phyloP scores from a whole-genome alignment of 768 basidiomycete species.

The Xerocomellus intermedius region DNA sequence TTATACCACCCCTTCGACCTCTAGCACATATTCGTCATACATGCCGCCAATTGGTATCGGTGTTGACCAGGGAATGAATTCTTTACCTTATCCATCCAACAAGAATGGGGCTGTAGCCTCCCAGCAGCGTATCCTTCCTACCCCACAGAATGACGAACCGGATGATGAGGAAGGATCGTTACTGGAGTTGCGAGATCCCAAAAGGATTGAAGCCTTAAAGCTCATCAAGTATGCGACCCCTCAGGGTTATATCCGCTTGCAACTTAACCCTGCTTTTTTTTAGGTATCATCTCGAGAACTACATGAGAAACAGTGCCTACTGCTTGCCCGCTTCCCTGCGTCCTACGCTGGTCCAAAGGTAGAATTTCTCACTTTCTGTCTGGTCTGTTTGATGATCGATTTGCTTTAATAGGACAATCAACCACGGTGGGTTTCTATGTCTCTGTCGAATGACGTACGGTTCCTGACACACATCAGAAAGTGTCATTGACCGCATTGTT shows the following conservation, averaged over 20 bases:
- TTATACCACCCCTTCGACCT: slow-evolving; percentile 41
- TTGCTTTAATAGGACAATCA: slow-evolving; percentile 58
- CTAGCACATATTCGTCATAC: slow-evolving; percentile 42
- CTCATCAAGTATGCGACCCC: slow-evolving; percentile 61
- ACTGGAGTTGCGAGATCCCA: slow-evolving; percentile 50
- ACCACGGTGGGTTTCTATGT: slow-evolving; percentile 61
- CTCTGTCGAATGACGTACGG: background rate
- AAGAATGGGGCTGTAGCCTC: slow-evolving; percentile 25
- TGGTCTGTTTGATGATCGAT: slow-evolving; percentile 1
- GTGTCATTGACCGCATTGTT: slow-evolving; percentile 85
- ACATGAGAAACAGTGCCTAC: slow-evolving; percentile 80
- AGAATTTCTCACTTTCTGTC: slow-evolving; percentile 11
- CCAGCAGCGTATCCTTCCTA: slow-evolving; percentile 25
- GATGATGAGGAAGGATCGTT: slow-evolving; percentile 51
- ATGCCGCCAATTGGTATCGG: slow-evolving; percentile 57
- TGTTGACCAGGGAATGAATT: slow-evolving; percentile 51
- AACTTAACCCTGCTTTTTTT: background rate
- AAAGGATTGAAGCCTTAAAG: slow-evolving; percentile 77
- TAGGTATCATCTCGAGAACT: slow-evolving; percentile 92
- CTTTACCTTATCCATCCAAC: slow-evolving; percentile 48
- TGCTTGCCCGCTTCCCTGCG: slow-evolving; percentile 85
- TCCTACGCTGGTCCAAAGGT: slow-evolving; percentile 87
- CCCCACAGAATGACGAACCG: slow-evolving; percentile 41
- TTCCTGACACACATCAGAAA: slow-evolving; percentile 50
- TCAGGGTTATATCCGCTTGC: background rate